Evolutionary conservation across 2,329 filamentous ascomycete species (phyloP), one percentile per base, ranked within the genome.

Genomic region (Penicillium sp.): DNA sequence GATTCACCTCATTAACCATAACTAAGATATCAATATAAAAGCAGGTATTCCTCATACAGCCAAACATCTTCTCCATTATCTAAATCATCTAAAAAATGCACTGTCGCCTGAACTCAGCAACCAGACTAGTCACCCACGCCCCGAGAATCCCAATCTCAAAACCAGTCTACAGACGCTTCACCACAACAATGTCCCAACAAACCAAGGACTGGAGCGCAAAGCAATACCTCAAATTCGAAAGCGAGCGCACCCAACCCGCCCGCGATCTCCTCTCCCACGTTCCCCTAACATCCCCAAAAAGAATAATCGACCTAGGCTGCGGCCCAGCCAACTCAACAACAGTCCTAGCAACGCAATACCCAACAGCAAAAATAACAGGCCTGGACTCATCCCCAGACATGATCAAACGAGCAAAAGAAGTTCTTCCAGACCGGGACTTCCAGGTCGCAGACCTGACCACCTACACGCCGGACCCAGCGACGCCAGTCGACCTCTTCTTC

Each of bases 251-350:
- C 0, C 73, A 75, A 3, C 71, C 79, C 6, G 72, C 75, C 0
- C 67, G 71, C 37, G 80, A 83, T 53, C 72, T 82, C 1, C 63
- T 82, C 8, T 54, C 73, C 6, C 75, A 73, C 29, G 61, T 80
- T 2, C 66, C 69, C 0, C 65, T 75, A 1, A 55, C 66, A 13
- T 48, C 59, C 0, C 66, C 76, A n/a, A 58, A 66, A 9, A 65
- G 61, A 26, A 73, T 82, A 56, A 67, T 80, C 56, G 80, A 83
- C 52, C 68, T 83, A 1, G 80, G 80, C 56, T 83, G 80, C 61
- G 80, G 80, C 0, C 80, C 80, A 0, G 80, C 76, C 5, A 82
- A 81, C 65, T 79, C 76, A 2, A 82, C 79, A 0, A 62, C 66
- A 1, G 72, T 75, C 1, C 69, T 83, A 2, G 63, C 65, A 4